phyloP scores from a whole-genome alignment of 116 monocot species.

The Papilionanthe hybrid region DNA sequence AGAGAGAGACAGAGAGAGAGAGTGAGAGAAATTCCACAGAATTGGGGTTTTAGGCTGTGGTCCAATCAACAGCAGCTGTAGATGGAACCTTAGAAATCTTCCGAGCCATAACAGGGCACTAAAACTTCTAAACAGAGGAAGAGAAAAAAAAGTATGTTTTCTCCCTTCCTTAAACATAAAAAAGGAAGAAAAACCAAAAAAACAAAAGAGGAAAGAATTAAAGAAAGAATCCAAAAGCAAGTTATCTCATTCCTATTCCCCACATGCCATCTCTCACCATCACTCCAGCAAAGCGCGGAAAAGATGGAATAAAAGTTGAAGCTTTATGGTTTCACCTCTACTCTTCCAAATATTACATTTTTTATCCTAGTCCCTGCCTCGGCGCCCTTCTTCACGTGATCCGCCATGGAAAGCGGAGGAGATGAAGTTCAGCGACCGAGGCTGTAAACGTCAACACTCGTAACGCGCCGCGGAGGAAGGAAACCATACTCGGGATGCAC shows the following conservation, averaged over 20 bases:
- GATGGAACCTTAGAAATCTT: neutral
- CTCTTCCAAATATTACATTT: neutral
- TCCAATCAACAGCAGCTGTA: neutral
- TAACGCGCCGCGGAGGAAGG: neutral
- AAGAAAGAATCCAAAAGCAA: constrained; percentile 7
- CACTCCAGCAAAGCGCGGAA: constrained; percentile 1
- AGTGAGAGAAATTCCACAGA: neutral
- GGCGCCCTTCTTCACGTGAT: neutral
- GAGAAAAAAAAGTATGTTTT: neutral
- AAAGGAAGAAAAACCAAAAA: neutral
- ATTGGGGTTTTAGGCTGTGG: neutral
- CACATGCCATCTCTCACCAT: neutral
- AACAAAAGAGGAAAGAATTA: neutral
- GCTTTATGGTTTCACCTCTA: neutral
- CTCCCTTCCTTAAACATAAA: neutral
- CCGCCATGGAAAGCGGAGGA: neutral
- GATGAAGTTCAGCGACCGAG: neutral
- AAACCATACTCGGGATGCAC: neutral
- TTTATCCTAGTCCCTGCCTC: neutral
- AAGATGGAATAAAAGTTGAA: neutral
- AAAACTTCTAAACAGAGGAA: neutral
- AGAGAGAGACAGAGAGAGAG: neutral
- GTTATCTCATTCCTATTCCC: neutral
- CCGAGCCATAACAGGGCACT: neutral
- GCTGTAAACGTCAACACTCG: constrained; percentile 3